phyloP scores from a whole-genome alignment of 129 eudicot species.

The Saussurea involucrata region DNA sequence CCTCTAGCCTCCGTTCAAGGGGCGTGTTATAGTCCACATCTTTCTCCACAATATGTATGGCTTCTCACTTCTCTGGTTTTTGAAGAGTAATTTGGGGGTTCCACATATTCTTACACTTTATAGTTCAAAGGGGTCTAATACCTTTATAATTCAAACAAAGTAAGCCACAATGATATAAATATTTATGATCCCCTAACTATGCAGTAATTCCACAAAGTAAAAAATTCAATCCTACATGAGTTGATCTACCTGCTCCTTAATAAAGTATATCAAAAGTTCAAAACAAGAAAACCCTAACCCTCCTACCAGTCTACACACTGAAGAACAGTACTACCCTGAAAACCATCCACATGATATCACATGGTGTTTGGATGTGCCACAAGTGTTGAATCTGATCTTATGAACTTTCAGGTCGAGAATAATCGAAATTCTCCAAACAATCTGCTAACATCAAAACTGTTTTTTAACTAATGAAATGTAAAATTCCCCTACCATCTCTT shows the following conservation, averaged over 20 bases:
- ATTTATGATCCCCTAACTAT: constrained; percentile 3
- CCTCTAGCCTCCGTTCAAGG: neutral
- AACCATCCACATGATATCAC: neutral
- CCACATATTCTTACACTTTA: neutral
- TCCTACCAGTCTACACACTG: neutral
- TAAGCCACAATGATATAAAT: neutral
- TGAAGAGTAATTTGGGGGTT: neutral
- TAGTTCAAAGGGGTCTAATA: neutral
- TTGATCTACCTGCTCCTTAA: neutral
- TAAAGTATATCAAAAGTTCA: neutral
- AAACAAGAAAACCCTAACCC: constrained; percentile 12
- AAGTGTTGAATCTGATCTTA: neutral
- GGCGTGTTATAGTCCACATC: neutral
- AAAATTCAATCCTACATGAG: neutral
- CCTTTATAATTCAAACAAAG: neutral
- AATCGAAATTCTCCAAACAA: neutral
- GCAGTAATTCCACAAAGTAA: neutral
- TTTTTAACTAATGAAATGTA: neutral
- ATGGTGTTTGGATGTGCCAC: neutral
- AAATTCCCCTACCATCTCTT: neutral
- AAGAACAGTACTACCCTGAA: neutral
- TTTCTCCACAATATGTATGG: neutral
- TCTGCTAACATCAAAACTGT: neutral
- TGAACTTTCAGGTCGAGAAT: neutral
- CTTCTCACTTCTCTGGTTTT: neutral